Percentiles rank a stretch among this genome's conserved stretches.
Conservation (phyloP, 352 stramenopile species). For the Pythium scleroteichum region DNA sequence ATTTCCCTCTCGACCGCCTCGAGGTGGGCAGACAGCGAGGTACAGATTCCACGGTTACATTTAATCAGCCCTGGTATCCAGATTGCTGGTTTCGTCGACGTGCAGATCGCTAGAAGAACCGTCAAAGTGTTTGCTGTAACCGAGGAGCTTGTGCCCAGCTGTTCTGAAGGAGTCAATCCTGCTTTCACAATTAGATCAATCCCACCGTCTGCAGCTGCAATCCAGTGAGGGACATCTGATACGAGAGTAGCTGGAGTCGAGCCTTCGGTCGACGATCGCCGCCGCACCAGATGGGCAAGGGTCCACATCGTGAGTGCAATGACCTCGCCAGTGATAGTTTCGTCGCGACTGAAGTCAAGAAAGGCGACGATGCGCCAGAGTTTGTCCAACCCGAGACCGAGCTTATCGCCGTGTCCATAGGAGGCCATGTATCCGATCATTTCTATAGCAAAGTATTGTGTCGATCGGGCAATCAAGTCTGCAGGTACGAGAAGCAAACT, state of each 20-base stretch:
- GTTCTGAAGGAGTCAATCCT: conserved; percentile 34
- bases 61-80: conserved; percentile 12
- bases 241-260: not conserved
- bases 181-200: conserved; percentile 43
- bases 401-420: conserved; percentile 43
- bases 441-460: conserved; percentile 64
- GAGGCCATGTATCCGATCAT: conserved; percentile 68
- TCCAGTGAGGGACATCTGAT: conserved; percentile 33
- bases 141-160: conserved; percentile 32
- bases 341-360: conserved; percentile 35
- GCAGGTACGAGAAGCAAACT: conserved; percentile 35
- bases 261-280: not conserved
- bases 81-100: not conserved
- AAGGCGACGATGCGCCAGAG: conserved; percentile 46
- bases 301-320: conserved; percentile 48
- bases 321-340: conserved; percentile 32
- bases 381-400: conserved; percentile 34
- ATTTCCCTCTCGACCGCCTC: conserved; percentile 59
- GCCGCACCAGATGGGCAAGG: conserved; percentile 42
- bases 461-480: conserved; percentile 29
- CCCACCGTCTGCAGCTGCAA: conserved; percentile 29
- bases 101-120: conserved; percentile 34
- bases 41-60: conserved; percentile 39
- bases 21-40: conserved; percentile 37
- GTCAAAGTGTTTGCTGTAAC: conserved; percentile 47